Percentiles rank a stretch among this genome's conserved stretches.
phyloP scores from a whole-genome alignment of 495 filamentous ascomycete genomes.

The Lepidopterella palustris region DNA sequence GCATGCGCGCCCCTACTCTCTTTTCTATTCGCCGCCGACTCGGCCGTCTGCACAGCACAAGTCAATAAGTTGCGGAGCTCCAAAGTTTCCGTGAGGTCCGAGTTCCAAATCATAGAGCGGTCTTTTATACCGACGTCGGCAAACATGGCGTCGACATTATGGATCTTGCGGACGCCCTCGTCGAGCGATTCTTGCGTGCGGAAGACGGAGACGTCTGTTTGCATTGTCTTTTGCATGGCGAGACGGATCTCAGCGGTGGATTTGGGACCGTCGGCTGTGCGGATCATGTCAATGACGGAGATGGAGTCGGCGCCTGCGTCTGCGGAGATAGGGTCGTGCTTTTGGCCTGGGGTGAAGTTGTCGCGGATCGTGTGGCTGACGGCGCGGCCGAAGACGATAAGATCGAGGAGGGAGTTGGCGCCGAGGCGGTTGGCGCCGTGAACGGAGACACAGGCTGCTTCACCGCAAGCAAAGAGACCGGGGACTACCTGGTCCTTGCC shows the following conservation, averaged over 20 bases:
- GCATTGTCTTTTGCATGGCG: slow-evolving; percentile 97
- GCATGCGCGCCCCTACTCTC: slow-evolving; percentile 94
- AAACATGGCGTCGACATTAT: slow-evolving; percentile 73
- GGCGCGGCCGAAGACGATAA: slow-evolving; percentile 94
- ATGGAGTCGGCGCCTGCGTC: slow-evolving; percentile 85
- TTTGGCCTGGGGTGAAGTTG: slow-evolving; percentile 70
- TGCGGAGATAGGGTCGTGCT: slow-evolving; percentile 66
- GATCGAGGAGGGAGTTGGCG: slow-evolving; percentile 94
- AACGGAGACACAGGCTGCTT: slow-evolving; percentile 94
- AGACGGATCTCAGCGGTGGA: slow-evolving; percentile 77
- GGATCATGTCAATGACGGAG: slow-evolving; percentile 75
- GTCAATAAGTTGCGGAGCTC: slow-evolving; percentile 90
- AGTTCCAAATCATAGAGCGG: slow-evolving; percentile 99
- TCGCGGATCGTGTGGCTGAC: slow-evolving; percentile 94
- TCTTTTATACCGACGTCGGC: slow-evolving; percentile 86
- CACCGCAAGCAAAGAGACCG: slow-evolving; percentile 92
- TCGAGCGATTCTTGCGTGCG: slow-evolving; percentile 85
- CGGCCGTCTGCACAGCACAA: slow-evolving; percentile 90
- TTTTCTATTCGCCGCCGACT: slow-evolving; percentile 78
- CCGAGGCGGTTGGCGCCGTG: slow-evolving; percentile 95
- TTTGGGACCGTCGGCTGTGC: slow-evolving; percentile 77
- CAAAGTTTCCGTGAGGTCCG: slow-evolving; percentile 89
- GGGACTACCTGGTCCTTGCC: slow-evolving; percentile 91
- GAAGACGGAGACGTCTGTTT: slow-evolving; percentile 95
- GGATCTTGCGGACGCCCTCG: slow-evolving; percentile 76